Percentiles rank a stretch among this genome's conserved stretches.
phyloP scores from a whole-genome alignment of 371 early-diverging fungal species.

The Zychaea mexicana region DNA sequence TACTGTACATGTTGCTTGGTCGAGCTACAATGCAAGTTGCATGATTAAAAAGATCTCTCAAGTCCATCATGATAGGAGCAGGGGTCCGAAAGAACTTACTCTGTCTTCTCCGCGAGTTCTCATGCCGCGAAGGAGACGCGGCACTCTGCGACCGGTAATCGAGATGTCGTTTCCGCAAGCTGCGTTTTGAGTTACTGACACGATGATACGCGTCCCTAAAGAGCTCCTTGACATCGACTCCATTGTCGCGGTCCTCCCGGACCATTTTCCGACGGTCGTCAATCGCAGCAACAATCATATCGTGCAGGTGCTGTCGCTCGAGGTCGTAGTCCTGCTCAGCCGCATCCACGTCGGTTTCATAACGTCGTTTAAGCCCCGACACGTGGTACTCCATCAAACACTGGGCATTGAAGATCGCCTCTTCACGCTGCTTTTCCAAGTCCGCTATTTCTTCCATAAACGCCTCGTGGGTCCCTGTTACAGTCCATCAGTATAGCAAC shows the following conservation, averaged over 20 bases:
- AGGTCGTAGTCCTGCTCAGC: slow-evolving; percentile 45
- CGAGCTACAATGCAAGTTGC: slow-evolving; percentile 10
- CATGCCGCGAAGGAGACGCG: slow-evolving; percentile 23
- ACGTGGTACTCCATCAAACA: slow-evolving; percentile 39
- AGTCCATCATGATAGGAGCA: not conserved
- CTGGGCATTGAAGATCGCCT: slow-evolving; percentile 33
- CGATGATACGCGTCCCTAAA: slow-evolving; percentile 24
- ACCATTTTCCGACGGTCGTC: slow-evolving; percentile 38
- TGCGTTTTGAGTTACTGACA: slow-evolving; percentile 14
- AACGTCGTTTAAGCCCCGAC: slow-evolving; percentile 30
- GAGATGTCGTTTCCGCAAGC: slow-evolving; percentile 21
- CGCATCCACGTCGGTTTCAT: slow-evolving; percentile 28
- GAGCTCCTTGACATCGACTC: slow-evolving; percentile 14
- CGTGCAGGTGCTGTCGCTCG: slow-evolving; percentile 23
- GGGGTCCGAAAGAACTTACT: slow-evolving; percentile 5
- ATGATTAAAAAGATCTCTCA: not conserved
- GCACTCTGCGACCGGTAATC: slow-evolving; percentile 8
- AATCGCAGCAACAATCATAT: slow-evolving; percentile 36
- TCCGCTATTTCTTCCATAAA: slow-evolving; percentile 44
- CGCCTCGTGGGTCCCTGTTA: slow-evolving; percentile 46
- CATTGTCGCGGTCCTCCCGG: slow-evolving; percentile 31
- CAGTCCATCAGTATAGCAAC: too few species aligned
- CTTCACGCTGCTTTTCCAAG: slow-evolving; percentile 38
- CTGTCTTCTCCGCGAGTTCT: slow-evolving; percentile 22
- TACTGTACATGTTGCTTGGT: slow-evolving; percentile 16